These are phyloP conservation scores for Sechiopsis laciniata DNA, from an alignment of 306 rosid genomes.

Conservation along the genomic window DNA sequence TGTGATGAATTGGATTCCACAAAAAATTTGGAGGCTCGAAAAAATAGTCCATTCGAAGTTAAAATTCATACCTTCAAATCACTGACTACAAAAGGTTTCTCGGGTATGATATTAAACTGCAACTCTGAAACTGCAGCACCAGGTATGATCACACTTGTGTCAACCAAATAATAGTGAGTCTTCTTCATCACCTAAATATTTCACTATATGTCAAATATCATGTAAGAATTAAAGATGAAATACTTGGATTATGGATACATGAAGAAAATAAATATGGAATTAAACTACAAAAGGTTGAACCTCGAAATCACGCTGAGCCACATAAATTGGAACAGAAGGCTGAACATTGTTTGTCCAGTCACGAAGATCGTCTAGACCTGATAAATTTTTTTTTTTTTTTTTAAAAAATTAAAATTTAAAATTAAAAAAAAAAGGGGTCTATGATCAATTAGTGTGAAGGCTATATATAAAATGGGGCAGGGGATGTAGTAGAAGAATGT, in stretches of 20 bases:
- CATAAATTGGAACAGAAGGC: conserved; percentile 73
- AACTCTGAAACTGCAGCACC: conserved; percentile 93
- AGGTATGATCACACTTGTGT: conserved; percentile 57
- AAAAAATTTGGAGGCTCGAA: not conserved
- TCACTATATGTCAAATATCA: conserved; percentile 11
- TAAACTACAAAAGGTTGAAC: conserved; percentile 29
- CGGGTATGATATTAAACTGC: conserved; percentile 70
- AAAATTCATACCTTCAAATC: conserved; percentile 53
- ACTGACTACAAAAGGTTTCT: conserved; percentile 61
- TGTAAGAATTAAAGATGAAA: not conserved
- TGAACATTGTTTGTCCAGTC: conserved; percentile 99
- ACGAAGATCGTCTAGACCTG: conserved; percentile 93
- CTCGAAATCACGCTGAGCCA: conserved; percentile 84
- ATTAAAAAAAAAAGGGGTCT: not conserved
- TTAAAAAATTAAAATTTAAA: no score
- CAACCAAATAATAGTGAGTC: conserved; percentile 89
- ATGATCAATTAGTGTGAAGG: not conserved
- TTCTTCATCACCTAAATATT: conserved; percentile 78
- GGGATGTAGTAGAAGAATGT: not conserved
- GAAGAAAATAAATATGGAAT: not conserved
- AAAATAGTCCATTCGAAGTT: not conserved
- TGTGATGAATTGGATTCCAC: not conserved
- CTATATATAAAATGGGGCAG: not conserved
- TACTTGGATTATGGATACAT: not conserved
- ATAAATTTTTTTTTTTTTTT: no score